Percentiles rank a stretch among this genome's conserved stretches.
Evolutionary conservation across 2,329 filamentous ascomycete genomes (phyloP).

Genomic region (Orbilia brochopaga): DNA sequence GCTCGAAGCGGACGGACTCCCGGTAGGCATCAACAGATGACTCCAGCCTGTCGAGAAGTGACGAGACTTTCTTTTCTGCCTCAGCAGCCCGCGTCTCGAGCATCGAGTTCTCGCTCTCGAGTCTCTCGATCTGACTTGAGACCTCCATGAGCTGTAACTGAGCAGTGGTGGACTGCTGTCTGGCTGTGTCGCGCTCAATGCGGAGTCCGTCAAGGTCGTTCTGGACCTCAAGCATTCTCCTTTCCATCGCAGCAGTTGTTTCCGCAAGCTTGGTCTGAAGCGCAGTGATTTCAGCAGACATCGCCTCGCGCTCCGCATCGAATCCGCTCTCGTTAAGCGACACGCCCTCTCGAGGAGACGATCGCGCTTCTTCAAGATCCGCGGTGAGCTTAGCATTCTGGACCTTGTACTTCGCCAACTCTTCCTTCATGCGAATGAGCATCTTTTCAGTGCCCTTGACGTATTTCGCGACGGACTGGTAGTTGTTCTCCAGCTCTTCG

Average conservation of each 20-base stretch:
- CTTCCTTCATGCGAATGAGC: conserved; percentile 97
- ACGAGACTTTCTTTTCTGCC: conserved; percentile 89
- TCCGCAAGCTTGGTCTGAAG: conserved; percentile 73
- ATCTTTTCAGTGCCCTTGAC: conserved; percentile 99
- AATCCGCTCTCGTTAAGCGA: conserved; percentile 65
- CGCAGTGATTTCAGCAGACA: conserved; percentile 72
- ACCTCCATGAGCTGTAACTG: conserved; percentile 64
- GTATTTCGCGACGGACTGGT: conserved; percentile 96
- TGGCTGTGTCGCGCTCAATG: conserved; percentile 68
- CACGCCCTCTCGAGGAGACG: conserved; percentile 50
- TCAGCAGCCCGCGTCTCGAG: conserved; percentile 85
- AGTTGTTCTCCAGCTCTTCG: conserved; percentile 91
- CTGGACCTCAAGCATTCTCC: conserved; percentile 71
- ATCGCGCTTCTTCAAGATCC: conserved; percentile 73
- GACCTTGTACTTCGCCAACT: conserved; percentile 87
- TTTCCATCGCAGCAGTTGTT: conserved; percentile 72
- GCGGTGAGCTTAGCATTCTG: conserved; percentile 82
- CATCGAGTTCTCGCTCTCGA: conserved; percentile 79
- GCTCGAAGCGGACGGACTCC: conserved; percentile 62
- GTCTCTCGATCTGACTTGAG: conserved; percentile 71
- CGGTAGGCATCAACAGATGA: conserved; percentile 93
- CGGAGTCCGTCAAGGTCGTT: conserved; percentile 71
- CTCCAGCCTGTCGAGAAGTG: conserved; percentile 93
- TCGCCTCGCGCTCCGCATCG: conserved; percentile 73
- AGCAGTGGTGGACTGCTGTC: conserved; percentile 59